Evolutionary conservation across 2,329 filamentous ascomycete genomes (phyloP).

Genomic region (Aspergillus sp.): DNA sequence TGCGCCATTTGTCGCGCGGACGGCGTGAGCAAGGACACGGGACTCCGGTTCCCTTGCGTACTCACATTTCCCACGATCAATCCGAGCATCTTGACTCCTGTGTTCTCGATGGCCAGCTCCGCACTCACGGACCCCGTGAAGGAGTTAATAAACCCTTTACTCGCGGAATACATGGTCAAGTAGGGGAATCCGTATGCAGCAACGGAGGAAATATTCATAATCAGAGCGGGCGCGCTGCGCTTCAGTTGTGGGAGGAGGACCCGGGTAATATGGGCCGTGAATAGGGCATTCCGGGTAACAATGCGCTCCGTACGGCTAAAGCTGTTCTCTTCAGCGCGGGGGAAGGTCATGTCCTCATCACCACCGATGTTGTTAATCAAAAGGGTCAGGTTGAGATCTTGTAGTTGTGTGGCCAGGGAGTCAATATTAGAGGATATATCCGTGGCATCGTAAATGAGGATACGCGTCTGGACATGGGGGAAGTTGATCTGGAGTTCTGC

Average conservation of each 20-base stretch:
- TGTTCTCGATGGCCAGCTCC: constrained; percentile 42
- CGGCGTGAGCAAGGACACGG: constrained; percentile 27
- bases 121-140: constrained; percentile 41
- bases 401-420: constrained; percentile 26
- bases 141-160: constrained; percentile 48
- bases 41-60: constrained; percentile 25
- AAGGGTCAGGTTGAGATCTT: constrained; percentile 49
- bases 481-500: neutral
- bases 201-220: constrained; percentile 53
- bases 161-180: constrained; percentile 45
- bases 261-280: constrained; percentile 50
- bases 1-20: constrained; percentile 28
- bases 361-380: constrained; percentile 60
- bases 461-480: neutral
- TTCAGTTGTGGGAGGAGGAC: constrained; percentile 47
- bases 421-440: neutral
- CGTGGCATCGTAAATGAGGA: neutral
- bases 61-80: constrained; percentile 35
- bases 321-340: constrained; percentile 35
- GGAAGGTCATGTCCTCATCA: constrained; percentile 29
- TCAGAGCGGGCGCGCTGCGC: constrained; percentile 42
- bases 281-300: constrained; percentile 51
- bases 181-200: constrained; percentile 49
- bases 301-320: constrained; percentile 41
- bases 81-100: constrained; percentile 40